Evolutionary conservation across 2,329 filamentous ascomycete species (phyloP), one percentile per base, ranked within the genome.

Genomic region (Bipolaris bicolor): DNA sequence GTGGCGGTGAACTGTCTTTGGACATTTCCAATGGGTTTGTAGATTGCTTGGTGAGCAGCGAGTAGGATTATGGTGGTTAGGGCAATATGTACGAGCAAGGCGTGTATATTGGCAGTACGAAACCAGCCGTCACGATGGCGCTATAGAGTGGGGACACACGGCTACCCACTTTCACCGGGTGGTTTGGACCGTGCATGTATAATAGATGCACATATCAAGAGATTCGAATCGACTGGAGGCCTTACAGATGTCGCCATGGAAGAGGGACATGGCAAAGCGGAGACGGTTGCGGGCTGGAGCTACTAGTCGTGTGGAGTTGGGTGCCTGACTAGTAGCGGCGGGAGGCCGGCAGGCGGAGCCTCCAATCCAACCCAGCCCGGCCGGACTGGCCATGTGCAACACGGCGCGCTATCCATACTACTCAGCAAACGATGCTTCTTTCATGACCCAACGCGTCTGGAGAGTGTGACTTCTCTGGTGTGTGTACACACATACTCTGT

Each of bases 1-100:
- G 31, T 57, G 43, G n/a, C 16, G n/a, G 29, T 58, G 54, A 56
- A 52, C 51, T 52, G 20, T 52, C 39, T 58, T 50, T 22, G 58
- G 56, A 54, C 29, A 49, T 53, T 58, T 60, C 41, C 56, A 58
- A 63, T 65, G 61, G 46, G 53, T 41, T 49, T 49, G 50, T 62
- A 62, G 7, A 65, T 58, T 63, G 54, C 47, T 18, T 31, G 18
- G 49, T 40, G 47, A 37, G 29, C 36, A 15, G 29, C 16, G 31
- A 5, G 11, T 31, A 34, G 46, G 43, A 20, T 15, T 7, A 26
- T 10, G 40, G 15, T 50, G 52, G 47, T 9, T 15, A 10, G 5
- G 26, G 10, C 57, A 61, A 57, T 60, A 41, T 47, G 60, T 48
- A 1, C 33, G 13, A 45, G 44, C 40, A 41, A 50, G 55, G 40